Base-by-base conservation (phyloP, 768 basidiomycete species). In the Naganishia vishniacii region DNA sequence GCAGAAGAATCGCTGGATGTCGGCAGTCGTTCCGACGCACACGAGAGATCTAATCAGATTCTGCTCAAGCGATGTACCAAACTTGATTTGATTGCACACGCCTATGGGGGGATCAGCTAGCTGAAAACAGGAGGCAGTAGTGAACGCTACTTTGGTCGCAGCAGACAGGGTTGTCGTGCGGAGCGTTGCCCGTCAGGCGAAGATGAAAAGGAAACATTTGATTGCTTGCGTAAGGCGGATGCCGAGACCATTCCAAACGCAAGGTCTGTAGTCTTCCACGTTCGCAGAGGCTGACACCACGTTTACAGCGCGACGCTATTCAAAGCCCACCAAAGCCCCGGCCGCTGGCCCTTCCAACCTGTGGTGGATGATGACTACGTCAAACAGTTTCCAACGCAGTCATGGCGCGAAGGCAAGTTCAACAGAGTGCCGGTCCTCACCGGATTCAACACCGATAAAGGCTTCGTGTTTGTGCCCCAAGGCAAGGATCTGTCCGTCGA, bases 381-480 rank as follows among this genome's bases (percentile, higher is more conserved):
- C 46, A 62, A 48, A 26, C 61, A 62, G 28, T 47, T 48, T 23
- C 61, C 61, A 0, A 48, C 61, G 5, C n/a, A 48, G 25, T 62
- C 61, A 18, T 62, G 61, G 61, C 23, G 40, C 34, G 37, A 62
- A 5, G 61, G 61, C 4, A 20, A 16, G 13, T 62, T 62, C 32
- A 48, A 62, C 20, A 48, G 29, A 78, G 61, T 62, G 8, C 61
- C 61, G 32, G 48, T 62, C 2, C 12, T 62, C 37, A 62, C 61
- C 32, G 61, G 61, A 0, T 62, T 34, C 46, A 62, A 62, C 47
- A 49, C 61, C 25, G 48, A 62, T 20, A 48, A 62, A 62, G 61
- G 61, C 13, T 23, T 34, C 26, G 61, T 31, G 13, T 62, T 49
- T 15, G 61, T 62, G 6, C 61, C 61, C 2, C 12, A 26, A 26